A percentile compares a stretch with the other conserved stretches of the same genome.
Evolutionary conservation across 805 yeast species (phyloP).

Genomic region (Saccharomycopsis oosterbeekiorum): DNA sequence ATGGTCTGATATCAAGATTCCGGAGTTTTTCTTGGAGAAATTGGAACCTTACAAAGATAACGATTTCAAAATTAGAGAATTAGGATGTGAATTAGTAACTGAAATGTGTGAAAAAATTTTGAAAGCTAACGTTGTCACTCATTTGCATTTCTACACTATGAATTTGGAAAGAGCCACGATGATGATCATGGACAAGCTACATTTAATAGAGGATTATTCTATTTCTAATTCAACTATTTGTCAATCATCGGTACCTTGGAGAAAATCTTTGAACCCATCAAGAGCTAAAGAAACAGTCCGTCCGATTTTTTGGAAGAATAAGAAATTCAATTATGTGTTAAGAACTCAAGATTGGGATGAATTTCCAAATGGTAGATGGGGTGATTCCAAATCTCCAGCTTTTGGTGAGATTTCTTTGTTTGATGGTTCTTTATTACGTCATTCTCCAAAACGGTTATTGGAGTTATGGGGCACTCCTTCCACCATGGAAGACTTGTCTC

Average conservation of each 20-base stretch:
- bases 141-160: constrained; percentile 95
- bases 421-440: constrained; percentile 73
- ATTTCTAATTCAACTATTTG: not conserved
- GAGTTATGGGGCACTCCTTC: constrained; percentile 86
- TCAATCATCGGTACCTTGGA: constrained; percentile 57
- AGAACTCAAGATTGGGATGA: constrained; percentile 96
- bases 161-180: constrained; percentile 85
- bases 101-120: constrained; percentile 72
- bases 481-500: constrained; percentile 45
- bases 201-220: constrained; percentile 30
- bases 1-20: constrained; percentile 85
- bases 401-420: constrained; percentile 82
- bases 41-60: constrained; percentile 83
- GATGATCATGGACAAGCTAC: constrained; percentile 73
- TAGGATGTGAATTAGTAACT: constrained; percentile 73
- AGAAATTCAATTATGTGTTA: constrained; percentile 80
- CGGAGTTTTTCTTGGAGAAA: constrained; percentile 55
- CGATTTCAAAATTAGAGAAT: constrained; percentile 76
- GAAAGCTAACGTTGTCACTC: constrained; percentile 65
- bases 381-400: constrained; percentile 96
- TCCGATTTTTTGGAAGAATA: constrained; percentile 93
- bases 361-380: constrained; percentile 98
- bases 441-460: constrained; percentile 66
- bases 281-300: constrained; percentile 75
- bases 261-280: constrained; percentile 75